phyloP scores from a whole-genome alignment of 345 rosid species.

The Citrus inodora region DNA sequence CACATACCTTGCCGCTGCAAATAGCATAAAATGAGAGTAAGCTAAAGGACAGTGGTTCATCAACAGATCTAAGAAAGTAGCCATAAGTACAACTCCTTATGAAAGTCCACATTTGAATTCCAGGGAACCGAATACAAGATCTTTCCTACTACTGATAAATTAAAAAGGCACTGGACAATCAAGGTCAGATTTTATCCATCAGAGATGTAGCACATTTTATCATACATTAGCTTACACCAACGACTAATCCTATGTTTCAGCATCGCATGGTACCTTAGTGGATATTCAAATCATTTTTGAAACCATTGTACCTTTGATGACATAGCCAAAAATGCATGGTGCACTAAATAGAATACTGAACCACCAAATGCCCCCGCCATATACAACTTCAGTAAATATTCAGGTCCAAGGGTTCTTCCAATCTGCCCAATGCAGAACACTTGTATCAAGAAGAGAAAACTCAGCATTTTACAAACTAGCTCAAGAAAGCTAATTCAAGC shows the following conservation, averaged over 20 bases:
- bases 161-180: not conserved
- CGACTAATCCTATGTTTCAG: not conserved
- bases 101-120: not conserved
- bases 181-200: not conserved
- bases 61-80: not conserved
- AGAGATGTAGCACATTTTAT: not conserved
- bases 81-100: not conserved
- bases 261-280: not conserved
- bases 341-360: conserved; percentile 66
- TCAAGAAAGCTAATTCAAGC: not conserved
- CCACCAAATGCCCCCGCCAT: conserved; percentile 83
- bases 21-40: conserved; percentile 16
- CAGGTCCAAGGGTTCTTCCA: conserved; percentile 63
- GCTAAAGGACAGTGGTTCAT: not conserved
- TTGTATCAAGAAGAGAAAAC: not conserved
- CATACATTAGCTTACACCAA: not conserved
- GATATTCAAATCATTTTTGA: conserved; percentile 1
- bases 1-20: conserved; percentile 47
- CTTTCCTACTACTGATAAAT: not conserved
- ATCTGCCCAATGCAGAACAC: conserved; percentile 38
- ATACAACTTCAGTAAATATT: conserved; percentile 67
- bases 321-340: conserved; percentile 51
- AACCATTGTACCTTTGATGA: conserved; percentile 50
- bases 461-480: not conserved
- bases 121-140: not conserved